Evolutionary conservation across 78 protist genomes (phyloP).

Genomic region (Fonticula alba): DNA sequence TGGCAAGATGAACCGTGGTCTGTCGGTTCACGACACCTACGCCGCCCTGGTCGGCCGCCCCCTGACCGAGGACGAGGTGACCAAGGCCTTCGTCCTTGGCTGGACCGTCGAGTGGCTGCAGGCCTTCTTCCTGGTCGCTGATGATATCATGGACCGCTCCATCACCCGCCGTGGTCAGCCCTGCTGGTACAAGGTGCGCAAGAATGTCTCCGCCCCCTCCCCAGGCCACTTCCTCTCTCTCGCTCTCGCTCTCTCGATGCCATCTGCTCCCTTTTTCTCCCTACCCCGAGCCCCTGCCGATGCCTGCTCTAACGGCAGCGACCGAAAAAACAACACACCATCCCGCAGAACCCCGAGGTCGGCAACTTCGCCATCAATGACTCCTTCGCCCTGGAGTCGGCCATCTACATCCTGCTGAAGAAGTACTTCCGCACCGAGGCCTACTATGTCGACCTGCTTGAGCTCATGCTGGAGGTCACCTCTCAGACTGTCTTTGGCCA

Average conservation of each 20-base stretch:
- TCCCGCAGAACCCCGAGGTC: conserved; percentile 37
- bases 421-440: conserved; percentile 41
- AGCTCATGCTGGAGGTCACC: conserved; percentile 59
- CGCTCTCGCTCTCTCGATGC: no score
- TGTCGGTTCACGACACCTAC: conserved; percentile 38
- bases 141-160: conserved; percentile 92
- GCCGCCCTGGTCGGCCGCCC: conserved; percentile 20
- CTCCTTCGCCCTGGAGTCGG: conserved; percentile 55
- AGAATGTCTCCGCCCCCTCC: neutral
- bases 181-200: conserved; percentile 67
- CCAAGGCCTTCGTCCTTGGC: conserved; percentile 51
- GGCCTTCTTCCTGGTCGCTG: conserved; percentile 85
- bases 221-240: neutral
- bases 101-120: conserved; percentile 87
- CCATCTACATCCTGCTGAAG: conserved; percentile 53
- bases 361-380: conserved; percentile 82
- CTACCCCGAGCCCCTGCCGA: neutral
- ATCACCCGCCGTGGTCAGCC: conserved; percentile 79
- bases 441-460: conserved; percentile 45
- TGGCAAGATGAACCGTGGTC: conserved; percentile 73
- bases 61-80: conserved; percentile 14
- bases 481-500: conserved; percentile 86
- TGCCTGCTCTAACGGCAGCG: no score
- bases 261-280: neutral
- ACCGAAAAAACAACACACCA: no score